phyloP scores from a whole-genome alignment of 2,329 filamentous ascomycete species.

The Botrytis hyacinthi region DNA sequence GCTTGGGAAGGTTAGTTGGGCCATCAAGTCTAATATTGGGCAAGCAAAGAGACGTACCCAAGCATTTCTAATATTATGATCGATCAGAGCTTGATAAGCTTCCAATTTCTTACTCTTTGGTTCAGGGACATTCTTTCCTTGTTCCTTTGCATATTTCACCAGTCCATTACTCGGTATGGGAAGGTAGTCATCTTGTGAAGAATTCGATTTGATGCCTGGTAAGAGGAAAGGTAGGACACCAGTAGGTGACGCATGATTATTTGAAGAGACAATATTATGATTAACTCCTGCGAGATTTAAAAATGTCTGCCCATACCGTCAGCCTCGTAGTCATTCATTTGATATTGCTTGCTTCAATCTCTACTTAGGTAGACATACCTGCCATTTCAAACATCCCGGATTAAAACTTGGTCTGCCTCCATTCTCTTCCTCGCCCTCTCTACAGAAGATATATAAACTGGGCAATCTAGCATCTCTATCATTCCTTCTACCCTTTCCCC shows the following conservation, averaged over 20 bases:
- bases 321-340: constrained; percentile 15
- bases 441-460: constrained; percentile 75
- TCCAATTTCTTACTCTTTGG: constrained; percentile 53
- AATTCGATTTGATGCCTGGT: constrained; percentile 43
- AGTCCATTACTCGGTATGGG: constrained; percentile 65
- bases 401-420: constrained; percentile 75
- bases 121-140: constrained; percentile 47
- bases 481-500: constrained; percentile 32
- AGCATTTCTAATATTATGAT: constrained; percentile 75
- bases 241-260: constrained; percentile 88
- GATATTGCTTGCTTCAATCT: constrained; percentile 4
- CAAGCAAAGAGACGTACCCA: constrained; percentile 59
- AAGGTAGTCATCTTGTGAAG: constrained; percentile 39
- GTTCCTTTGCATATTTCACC: constrained; percentile 63
- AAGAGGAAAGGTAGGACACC: constrained; percentile 87
- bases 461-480: constrained; percentile 41
- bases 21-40: constrained; percentile 1
- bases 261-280: constrained; percentile 68
- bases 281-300: constrained; percentile 72
- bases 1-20: constrained; percentile 43
- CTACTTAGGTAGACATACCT: constrained; percentile 56
- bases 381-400: constrained; percentile 92
- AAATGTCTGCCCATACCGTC: constrained; percentile 61
- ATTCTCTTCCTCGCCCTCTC: constrained; percentile 49
- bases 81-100: constrained; percentile 75